Evolutionary conservation across 768 basidiomycete genomes (phyloP), one percentile per base, ranked within the genome.

Genomic region (Termitomyces heimii): DNA sequence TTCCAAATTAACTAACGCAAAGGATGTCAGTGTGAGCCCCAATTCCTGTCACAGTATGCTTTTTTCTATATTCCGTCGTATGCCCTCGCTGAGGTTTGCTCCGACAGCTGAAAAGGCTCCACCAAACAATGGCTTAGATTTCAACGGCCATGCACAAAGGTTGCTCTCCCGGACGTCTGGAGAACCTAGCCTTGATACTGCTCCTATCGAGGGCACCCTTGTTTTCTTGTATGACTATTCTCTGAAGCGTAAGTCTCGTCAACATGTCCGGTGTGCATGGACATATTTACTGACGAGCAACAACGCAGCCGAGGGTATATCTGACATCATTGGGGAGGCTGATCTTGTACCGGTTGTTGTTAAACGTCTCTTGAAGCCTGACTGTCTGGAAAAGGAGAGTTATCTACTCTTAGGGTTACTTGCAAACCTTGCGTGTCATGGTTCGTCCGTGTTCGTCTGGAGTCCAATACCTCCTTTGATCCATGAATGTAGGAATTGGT

Each of bases 341-440:
- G 32, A 18, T n/a, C 49, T 63, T n/a, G 22, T 63, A 35, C 57
- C 57, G 6, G 52, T 49, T 14, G 53, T 55, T 5, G 28, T 61
- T 8, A 28, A 37, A 37, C 54, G 55, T 16, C 55, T 61, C 24
- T 37, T 48, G 5, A 43, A 44, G 14, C 50, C 50, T 4, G 53
- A 55, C 18, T 55, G 48, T 24, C 55, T 53, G 10, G 58, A 61
- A 46, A 57, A 49, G 31, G 62, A 63, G 39, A 59, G 47, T 20
- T 59, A 61, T 49, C 40, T 63, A 12, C 39, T 59, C 32, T 43
- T 56, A 10, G 62, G 62, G n/a, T 26, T 63, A 18, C 46, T 63
- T 20, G 60, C 62, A 31, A 63, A 63, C 44, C 57, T 63, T 14
- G 62, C 62, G 5, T 63, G 62, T 28, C 53, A 59, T 49, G 55